A percentile compares a stretch with the other conserved stretches of the same genome.
Evolutionary conservation across 2,329 filamentous ascomycete genomes (phyloP).

Genomic region (Rugonectria rugulosa): DNA sequence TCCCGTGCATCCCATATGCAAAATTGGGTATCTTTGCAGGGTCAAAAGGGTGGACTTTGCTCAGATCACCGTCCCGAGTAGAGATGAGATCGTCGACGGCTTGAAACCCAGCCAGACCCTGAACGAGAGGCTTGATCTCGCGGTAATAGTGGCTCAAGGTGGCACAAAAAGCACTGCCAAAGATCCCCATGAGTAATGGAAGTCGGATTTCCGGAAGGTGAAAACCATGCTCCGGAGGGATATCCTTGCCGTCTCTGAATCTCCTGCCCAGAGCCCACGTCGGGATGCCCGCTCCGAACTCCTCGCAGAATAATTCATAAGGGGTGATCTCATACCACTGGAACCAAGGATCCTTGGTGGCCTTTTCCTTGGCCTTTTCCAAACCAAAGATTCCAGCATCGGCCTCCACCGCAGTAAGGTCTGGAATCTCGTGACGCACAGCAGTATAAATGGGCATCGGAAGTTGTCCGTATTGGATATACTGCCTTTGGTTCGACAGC

Average conservation of each 20-base stretch:
- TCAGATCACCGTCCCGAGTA: constrained; percentile 81
- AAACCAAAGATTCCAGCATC: constrained; percentile 38
- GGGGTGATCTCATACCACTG: constrained; percentile 98
- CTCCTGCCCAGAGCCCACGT: constrained; percentile 90
- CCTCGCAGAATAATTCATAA: constrained; percentile 95
- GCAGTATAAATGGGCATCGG: constrained; percentile 96
- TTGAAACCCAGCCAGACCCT: constrained; percentile 75
- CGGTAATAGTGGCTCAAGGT: constrained; percentile 96
- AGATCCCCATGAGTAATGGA: constrained; percentile 89
- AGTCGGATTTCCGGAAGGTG: constrained; percentile 85
- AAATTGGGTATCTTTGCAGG: constrained; percentile 93
- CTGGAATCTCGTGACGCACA: constrained; percentile 92
- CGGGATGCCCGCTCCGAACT: constrained; percentile 88
- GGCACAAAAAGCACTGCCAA: constrained; percentile 95
- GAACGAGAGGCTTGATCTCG: constrained; percentile 85
- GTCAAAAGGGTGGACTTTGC: constrained; percentile 94
- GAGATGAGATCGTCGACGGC: constrained; percentile 84
- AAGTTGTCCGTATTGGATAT: constrained; percentile 78
- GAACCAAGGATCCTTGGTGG: constrained; percentile 82
- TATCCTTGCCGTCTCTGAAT: constrained; percentile 72
- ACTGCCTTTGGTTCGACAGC: constrained; percentile 83
- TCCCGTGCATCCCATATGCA: constrained; percentile 78
- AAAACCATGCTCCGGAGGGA: constrained; percentile 65
- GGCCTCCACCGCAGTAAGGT: constrained; percentile 52
- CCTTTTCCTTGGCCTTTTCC: constrained; percentile 59